Percentiles rank a stretch among this genome's conserved stretches.
Conservation (phyloP, 495 filamentous ascomycete genomes). For the Podospora australis region DNA sequence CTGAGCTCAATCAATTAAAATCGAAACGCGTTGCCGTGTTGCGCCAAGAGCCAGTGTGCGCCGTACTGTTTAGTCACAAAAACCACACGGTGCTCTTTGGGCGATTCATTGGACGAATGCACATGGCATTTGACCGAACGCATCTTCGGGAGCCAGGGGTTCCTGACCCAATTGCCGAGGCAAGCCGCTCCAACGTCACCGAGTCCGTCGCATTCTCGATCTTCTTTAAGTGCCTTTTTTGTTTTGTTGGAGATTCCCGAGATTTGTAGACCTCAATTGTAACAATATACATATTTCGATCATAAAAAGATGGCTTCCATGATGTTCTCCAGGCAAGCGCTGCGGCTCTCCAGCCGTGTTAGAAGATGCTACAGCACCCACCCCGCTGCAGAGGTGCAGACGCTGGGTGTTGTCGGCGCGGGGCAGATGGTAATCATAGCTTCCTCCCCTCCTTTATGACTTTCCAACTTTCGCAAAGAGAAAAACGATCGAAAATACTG, state of each 20-base stretch:
- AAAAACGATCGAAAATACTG: too few relatives aligned
- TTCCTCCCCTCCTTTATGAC: constrained; percentile 1
- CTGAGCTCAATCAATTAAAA: neutral
- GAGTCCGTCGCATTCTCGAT: constrained; percentile 2
- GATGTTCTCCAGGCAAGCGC: constrained; percentile 26
- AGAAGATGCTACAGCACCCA: too few relatives aligned
- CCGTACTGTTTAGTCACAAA: too few relatives aligned
- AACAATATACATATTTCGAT: too few relatives aligned
- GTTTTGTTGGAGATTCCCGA: neutral
- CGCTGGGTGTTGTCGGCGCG: constrained; percentile 86
- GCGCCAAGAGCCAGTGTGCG: neutral
- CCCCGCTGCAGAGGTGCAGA: constrained; percentile 70
- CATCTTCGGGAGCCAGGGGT: neutral
- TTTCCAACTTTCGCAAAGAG: too few relatives aligned
- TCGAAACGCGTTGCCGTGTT: neutral
- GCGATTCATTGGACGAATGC: neutral
- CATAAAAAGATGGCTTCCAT: constrained; percentile 27
- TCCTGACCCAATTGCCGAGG: neutral
- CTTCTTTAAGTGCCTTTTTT: neutral
- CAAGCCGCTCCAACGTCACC: constrained; percentile 1
- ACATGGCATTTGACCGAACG: neutral
- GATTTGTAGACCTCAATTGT: neutral
- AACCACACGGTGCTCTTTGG: neutral
- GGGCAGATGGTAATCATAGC: constrained; percentile 78
- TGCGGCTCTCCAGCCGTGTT: constrained; percentile 30